Conservation (phyloP, 2,329 filamentous ascomycete species). For the Cytospora schulzeri region DNA sequence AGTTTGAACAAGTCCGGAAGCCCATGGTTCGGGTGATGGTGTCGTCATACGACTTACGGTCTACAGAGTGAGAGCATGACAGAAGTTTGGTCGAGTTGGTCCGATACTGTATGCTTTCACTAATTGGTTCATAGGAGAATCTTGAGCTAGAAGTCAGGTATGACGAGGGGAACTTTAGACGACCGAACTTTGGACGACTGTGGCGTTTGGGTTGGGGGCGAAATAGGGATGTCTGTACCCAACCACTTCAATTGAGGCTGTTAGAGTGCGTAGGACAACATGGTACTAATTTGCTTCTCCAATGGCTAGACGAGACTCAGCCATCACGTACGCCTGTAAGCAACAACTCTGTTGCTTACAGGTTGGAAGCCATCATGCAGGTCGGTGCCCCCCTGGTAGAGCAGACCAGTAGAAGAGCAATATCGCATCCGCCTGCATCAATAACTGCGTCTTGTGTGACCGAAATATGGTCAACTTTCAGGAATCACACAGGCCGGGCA, state of each 20-base stretch:
- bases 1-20: too few species aligned
- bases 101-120: neutral
- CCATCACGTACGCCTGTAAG: too few species aligned
- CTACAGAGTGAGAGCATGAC: neutral
- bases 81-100: neutral
- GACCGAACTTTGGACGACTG: neutral
- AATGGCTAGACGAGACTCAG: too few species aligned
- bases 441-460: neutral
- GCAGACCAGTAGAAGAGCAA: neutral
- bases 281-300: too few species aligned
- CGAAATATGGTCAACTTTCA: constrained; percentile 1
- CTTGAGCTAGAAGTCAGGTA: neutral
- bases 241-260: too few species aligned
- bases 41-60: too few species aligned
- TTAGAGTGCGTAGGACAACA: too few species aligned
- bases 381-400: neutral
- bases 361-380: too few species aligned
- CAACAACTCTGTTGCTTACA: too few species aligned
- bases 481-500: neutral
- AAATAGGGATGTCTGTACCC: too few species aligned
- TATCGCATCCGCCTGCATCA: neutral
- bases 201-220: too few species aligned
- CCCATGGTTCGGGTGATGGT: too few species aligned
- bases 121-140: neutral
- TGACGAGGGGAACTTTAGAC: neutral